Base-by-base conservation (phyloP, 805 yeast genomes). In the Ogataea parapolymorpha region DNA sequence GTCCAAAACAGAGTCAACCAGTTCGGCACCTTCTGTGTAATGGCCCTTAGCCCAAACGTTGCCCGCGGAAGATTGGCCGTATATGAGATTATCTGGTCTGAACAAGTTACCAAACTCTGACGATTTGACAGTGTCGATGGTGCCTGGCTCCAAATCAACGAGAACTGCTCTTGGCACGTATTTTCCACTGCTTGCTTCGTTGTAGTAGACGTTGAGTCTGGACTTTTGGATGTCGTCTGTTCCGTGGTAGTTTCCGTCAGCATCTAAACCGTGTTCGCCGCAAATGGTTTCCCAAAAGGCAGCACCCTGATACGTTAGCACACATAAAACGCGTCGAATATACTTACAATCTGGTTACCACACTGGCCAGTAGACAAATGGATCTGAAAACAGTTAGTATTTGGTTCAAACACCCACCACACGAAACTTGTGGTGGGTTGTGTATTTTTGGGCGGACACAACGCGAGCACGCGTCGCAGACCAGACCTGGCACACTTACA, bases 341-440 rank as follows among this genome's bases (percentile, higher is more conserved):
- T 46, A 76, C 82, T 58, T 71, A 78, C 87, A 55, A 90, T 88
- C 72, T 90, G 98, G 79, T 90, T 90, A 80, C 97, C 96, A 80
- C 97, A 89, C 74, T 90, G 98, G 68, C 98, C 98, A 44, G 96
- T 84, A 45, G 97, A 90, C 67, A 90, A 78, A 70, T 90, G 97
- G 67, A 90, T 87, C 93, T 82, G 5, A 66, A n/a, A 44, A 16
- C 5, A 11, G 54, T 49, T 51, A 51, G 52, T 49, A 41, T 24
- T 16, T 16, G 13, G 11, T 23, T 14, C 11, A 26, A 38, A 20
- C 25, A 31, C 35, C 26, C 31, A 40, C 24, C 32, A 17, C 35
- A 31, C 31, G 25, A 31, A 22, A 30, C 20, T 14, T 16, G 34
- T 4, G 26, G 41, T 20, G 28, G 32, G 29, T 22, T 9, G 9